Evolutionary conservation across 768 basidiomycete species (phyloP).

Genomic region (Rhizopogon vinicolor): DNA sequence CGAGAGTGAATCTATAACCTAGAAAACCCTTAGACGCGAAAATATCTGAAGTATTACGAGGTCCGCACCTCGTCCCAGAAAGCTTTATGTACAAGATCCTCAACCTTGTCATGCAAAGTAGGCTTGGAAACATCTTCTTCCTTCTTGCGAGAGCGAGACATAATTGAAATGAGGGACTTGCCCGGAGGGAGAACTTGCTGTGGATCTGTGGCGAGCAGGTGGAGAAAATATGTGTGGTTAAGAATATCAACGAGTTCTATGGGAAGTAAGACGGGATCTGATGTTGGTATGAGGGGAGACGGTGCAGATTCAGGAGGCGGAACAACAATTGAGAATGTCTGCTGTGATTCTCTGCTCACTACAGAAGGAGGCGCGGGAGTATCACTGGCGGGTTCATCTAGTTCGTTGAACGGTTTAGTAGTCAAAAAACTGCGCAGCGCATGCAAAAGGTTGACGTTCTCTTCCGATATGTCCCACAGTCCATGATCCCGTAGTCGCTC

Average conservation of each 20-base stretch:
- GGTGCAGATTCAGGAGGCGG: slow-evolving; percentile 7
- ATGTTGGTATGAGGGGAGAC: slow-evolving; percentile 17
- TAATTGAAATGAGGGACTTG: slow-evolving; percentile 66
- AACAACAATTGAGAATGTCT: slow-evolving; percentile 12
- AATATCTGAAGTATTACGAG: slow-evolving; percentile 3
- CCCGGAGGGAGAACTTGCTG: slow-evolving; percentile 59
- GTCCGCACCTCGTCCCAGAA: slow-evolving; percentile 71
- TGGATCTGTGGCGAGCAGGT: slow-evolving; percentile 62
- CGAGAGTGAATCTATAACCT: slow-evolving; percentile 57
- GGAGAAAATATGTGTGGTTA: slow-evolving; percentile 61
- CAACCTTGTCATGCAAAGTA: slow-evolving; percentile 44
- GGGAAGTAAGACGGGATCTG: slow-evolving; percentile 35
- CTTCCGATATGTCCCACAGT: slow-evolving; percentile 19
- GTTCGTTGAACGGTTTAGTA: not conserved
- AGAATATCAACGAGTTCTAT: slow-evolving; percentile 51
- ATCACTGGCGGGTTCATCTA: too few species aligned
- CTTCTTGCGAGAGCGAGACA: slow-evolving; percentile 29
- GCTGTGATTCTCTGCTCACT: not conserved
- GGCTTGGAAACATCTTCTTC: slow-evolving; percentile 15
- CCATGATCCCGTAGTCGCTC: slow-evolving; percentile 17
- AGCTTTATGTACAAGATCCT: slow-evolving; percentile 48
- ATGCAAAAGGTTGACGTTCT: slow-evolving; percentile 24
- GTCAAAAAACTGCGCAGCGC: slow-evolving; percentile 15
- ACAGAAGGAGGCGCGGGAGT: not conserved
- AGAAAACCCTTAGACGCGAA: slow-evolving; percentile 15